phyloP scores from a whole-genome alignment of 345 rosid species.

The Aquilaria malaccensis region DNA sequence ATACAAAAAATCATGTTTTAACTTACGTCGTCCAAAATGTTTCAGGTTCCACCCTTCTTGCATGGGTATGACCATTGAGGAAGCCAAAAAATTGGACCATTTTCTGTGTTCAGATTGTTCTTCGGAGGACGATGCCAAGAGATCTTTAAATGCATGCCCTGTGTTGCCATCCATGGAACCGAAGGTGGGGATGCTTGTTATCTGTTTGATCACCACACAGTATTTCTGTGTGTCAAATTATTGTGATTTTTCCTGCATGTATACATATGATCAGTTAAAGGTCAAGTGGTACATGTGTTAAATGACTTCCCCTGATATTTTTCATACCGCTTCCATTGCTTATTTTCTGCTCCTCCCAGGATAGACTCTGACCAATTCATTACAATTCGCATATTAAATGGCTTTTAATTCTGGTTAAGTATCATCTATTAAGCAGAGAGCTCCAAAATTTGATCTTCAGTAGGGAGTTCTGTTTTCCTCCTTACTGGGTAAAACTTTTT shows the following conservation, averaged over 20 bases:
- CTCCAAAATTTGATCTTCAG: too few relatives aligned
- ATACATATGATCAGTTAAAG: background rate
- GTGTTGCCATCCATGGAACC: conserved; percentile 48
- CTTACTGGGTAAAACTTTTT: too few relatives aligned
- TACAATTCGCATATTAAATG: too few relatives aligned
- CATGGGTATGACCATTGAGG: conserved; percentile 76
- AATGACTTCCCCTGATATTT: background rate
- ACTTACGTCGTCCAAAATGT: conserved; percentile 15
- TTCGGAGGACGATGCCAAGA: conserved; percentile 53
- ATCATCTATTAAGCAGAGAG: too few relatives aligned
- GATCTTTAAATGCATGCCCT: conserved; percentile 38
- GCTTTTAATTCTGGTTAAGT: too few relatives aligned
- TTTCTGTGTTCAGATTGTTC: conserved; percentile 71
- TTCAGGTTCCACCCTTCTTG: conserved; percentile 87
- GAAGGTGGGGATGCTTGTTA: conserved; percentile 36
- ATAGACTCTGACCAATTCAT: too few relatives aligned
- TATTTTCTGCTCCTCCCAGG: background rate
- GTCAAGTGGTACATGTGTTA: background rate
- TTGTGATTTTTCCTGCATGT: background rate
- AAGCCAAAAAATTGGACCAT: conserved; percentile 73
- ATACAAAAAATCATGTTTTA: background rate
- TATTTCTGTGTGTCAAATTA: too few relatives aligned
- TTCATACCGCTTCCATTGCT: background rate
- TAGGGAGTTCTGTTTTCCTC: too few relatives aligned
- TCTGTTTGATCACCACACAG: background rate